Evolutionary conservation across 257 asterid species (phyloP).

Genomic region (Solanum sparsipilum): DNA sequence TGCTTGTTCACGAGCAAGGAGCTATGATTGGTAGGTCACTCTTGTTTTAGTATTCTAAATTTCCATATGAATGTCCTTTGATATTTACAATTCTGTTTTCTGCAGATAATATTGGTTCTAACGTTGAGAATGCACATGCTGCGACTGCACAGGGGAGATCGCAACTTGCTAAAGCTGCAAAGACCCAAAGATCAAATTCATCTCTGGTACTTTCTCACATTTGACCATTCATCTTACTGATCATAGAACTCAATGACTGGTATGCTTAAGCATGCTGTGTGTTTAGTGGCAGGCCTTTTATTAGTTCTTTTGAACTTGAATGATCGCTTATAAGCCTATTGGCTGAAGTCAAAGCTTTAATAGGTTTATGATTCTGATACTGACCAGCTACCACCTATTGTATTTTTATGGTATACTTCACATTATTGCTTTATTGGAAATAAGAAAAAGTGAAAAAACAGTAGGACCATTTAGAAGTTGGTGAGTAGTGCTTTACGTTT

Average conservation of each 20-base stretch:
- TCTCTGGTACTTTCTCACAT: constrained; percentile 50
- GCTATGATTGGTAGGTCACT: constrained; percentile 61
- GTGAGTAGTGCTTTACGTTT: background rate
- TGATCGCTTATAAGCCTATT: background rate
- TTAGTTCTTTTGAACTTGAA: background rate
- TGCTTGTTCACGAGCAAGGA: constrained; percentile 92
- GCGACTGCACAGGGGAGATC: constrained; percentile 84
- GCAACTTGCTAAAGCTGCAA: constrained; percentile 83
- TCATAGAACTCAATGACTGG: background rate
- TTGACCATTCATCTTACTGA: background rate
- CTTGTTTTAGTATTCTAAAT: constrained; percentile 1
- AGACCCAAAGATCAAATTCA: constrained; percentile 79
- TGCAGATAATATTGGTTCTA: constrained; percentile 78
- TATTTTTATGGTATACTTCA: background rate
- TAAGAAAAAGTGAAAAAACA: background rate
- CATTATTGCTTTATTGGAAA: background rate
- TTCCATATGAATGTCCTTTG: background rate
- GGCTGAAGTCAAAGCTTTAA: background rate
- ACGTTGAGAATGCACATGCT: constrained; percentile 71
- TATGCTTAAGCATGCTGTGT: background rate
- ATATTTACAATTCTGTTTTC: background rate
- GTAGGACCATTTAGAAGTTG: background rate
- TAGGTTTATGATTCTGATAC: background rate
- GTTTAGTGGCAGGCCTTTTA: background rate
- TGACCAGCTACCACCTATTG: background rate